Percentiles rank a stretch among this genome's conserved stretches.
phyloP scores from a whole-genome alignment of 805 yeast species.

The Lipomyces spencermartinsiae region DNA sequence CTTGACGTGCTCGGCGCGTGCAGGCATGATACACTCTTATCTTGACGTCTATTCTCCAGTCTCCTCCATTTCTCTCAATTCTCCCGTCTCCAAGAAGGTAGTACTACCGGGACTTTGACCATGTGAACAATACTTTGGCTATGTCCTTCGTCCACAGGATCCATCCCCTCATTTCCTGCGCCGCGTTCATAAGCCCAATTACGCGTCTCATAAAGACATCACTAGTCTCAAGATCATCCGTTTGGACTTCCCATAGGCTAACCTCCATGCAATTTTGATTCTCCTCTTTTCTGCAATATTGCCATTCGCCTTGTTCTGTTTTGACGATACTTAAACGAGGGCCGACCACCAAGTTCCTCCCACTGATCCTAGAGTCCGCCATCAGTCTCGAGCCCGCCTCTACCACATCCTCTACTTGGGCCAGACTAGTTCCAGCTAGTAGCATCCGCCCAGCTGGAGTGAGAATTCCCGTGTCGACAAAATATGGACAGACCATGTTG shows the following conservation, averaged over 20 bases:
- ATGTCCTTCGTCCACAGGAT: neutral
- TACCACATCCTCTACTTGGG: slow-evolving; percentile 9
- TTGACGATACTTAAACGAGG: neutral
- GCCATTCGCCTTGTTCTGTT: neutral
- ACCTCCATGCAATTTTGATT: neutral
- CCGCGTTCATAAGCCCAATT: neutral
- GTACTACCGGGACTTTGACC: neutral
- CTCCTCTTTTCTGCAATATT: neutral
- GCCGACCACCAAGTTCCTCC: slow-evolving; percentile 6
- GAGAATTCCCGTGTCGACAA: slow-evolving; percentile 56
- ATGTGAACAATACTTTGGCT: neutral
- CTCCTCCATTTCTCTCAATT: neutral
- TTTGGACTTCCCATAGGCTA: neutral
- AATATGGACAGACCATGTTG: slow-evolving; percentile 60
- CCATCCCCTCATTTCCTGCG: neutral
- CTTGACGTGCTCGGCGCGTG: too few species aligned
- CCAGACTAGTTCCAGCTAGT: neutral
- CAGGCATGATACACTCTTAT: too few species aligned
- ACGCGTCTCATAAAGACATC: neutral
- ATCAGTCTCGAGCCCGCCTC: slow-evolving; percentile 1
- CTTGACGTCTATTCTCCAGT: neutral
- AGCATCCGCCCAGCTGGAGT: slow-evolving; percentile 19
- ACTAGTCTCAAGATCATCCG: neutral
- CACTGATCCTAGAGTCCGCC: slow-evolving; percentile 6
- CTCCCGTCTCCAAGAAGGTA: neutral